Evolutionary conservation across 2,329 filamentous ascomycete species (phyloP).

Genomic region (Nemania diffusa): DNA sequence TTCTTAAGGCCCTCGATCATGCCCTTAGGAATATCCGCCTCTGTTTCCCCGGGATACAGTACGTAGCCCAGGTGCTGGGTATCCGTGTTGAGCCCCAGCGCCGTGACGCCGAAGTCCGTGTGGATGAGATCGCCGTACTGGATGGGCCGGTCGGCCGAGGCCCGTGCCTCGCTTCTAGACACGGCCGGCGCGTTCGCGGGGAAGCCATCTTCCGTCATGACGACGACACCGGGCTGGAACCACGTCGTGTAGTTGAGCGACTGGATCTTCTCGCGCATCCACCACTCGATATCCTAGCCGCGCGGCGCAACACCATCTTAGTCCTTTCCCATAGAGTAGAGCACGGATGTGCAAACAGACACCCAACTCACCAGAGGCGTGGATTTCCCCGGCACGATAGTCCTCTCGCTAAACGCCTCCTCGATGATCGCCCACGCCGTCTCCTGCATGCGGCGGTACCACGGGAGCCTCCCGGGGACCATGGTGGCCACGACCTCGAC

Average conservation of each 20-base stretch:
- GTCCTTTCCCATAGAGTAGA: background rate
- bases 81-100: constrained; percentile 60
- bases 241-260: constrained; percentile 62
- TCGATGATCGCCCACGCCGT: constrained; percentile 63
- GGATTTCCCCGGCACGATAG: constrained; percentile 56
- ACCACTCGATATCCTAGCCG: constrained; percentile 59
- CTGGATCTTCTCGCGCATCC: constrained; percentile 61
- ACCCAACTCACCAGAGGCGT: constrained; percentile 50
- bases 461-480: constrained; percentile 52
- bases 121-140: constrained; percentile 59
- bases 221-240: constrained; percentile 60
- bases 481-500: constrained; percentile 60
- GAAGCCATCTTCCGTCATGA: constrained; percentile 51
- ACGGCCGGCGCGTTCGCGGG: constrained; percentile 20
- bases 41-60: constrained; percentile 55
- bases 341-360: background rate
- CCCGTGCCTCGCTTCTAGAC: constrained; percentile 31
- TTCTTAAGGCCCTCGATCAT: constrained; percentile 57
- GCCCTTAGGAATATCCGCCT: constrained; percentile 54
- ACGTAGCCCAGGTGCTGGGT: constrained; percentile 64
- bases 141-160: constrained; percentile 48
- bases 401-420: constrained; percentile 57
- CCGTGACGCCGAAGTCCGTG: constrained; percentile 61
- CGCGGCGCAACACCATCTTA: background rate
- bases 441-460: constrained; percentile 59